phyloP scores from a whole-genome alignment of 371 early-diverging fungal genomes.

The Mortierella sp. region DNA sequence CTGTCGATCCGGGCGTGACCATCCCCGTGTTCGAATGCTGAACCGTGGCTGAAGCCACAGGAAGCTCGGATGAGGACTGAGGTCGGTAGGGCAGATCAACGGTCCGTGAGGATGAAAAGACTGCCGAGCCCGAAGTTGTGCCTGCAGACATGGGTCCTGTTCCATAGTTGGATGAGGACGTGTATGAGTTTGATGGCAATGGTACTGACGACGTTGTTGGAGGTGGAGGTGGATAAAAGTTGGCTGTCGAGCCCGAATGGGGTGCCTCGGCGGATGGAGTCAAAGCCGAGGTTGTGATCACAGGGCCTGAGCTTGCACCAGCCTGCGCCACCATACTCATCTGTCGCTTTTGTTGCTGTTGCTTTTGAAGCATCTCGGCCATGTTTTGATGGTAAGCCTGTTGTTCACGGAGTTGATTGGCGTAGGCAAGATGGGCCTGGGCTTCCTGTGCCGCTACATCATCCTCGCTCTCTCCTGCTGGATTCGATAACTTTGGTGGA shows the following conservation, averaged over 20 bases:
- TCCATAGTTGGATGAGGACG: too few species aligned
- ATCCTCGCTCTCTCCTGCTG: constrained; percentile 20
- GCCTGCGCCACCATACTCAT: neutral
- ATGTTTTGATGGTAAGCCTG: constrained; percentile 48
- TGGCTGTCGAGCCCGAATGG: constrained; percentile 36
- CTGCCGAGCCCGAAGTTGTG: too few species aligned
- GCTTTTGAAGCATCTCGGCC: constrained; percentile 39
- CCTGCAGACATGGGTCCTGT: too few species aligned
- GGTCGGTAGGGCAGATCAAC: too few species aligned
- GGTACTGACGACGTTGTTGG: neutral
- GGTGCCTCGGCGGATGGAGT: neutral
- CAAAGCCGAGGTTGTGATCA: constrained; percentile 5
- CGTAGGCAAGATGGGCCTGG: constrained; percentile 38
- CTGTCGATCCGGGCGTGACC: constrained; percentile 30
- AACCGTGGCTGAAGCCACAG: neutral
- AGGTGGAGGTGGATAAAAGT: constrained; percentile 23
- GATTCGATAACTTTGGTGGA: constrained; percentile 7
- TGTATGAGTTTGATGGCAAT: too few species aligned
- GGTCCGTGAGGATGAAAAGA: too few species aligned
- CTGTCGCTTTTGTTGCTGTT: constrained; percentile 20
- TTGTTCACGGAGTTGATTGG: constrained; percentile 40
- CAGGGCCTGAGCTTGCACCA: neutral
- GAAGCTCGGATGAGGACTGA: too few species aligned
- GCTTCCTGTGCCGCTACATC: constrained; percentile 38
- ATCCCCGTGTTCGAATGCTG: constrained; percentile 19